phyloP scores from a whole-genome alignment of 345 rosid species.

The Brassica nigra region DNA sequence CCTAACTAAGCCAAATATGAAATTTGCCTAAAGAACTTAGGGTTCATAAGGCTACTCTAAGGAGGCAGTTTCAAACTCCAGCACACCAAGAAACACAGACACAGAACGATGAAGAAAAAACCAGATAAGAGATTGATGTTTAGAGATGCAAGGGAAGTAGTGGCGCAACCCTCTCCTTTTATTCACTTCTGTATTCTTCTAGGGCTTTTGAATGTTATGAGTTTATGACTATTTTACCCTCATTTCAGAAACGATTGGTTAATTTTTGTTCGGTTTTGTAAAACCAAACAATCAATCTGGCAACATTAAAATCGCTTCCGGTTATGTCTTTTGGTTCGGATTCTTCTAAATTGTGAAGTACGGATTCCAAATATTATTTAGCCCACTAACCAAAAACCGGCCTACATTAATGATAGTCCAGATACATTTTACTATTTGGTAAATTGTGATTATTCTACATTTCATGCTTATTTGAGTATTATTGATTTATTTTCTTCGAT shows the following conservation, averaged over 20 bases:
- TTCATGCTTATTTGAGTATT: background rate
- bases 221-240: conserved; percentile 27
- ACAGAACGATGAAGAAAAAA: background rate
- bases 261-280: background rate
- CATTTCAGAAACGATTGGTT: background rate
- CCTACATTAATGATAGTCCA: background rate
- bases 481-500: background rate
- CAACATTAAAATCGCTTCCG: background rate
- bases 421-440: background rate
- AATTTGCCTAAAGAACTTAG: conserved; percentile 33
- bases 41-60: conserved; percentile 40
- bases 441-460: background rate
- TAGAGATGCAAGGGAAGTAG: background rate
- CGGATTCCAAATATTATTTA: background rate
- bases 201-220: conserved; percentile 16
- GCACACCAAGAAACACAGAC: background rate
- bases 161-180: conserved; percentile 21
- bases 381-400: background rate
- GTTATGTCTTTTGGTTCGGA: background rate
- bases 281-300: background rate
- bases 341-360: background rate
- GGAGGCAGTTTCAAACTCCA: conserved; percentile 22
- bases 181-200: conserved; percentile 21
- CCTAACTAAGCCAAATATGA: conserved; percentile 41
- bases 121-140: background rate